Base-by-base conservation (phyloP, 768 basidiomycete genomes). In the Ramaria rubella region DNA sequence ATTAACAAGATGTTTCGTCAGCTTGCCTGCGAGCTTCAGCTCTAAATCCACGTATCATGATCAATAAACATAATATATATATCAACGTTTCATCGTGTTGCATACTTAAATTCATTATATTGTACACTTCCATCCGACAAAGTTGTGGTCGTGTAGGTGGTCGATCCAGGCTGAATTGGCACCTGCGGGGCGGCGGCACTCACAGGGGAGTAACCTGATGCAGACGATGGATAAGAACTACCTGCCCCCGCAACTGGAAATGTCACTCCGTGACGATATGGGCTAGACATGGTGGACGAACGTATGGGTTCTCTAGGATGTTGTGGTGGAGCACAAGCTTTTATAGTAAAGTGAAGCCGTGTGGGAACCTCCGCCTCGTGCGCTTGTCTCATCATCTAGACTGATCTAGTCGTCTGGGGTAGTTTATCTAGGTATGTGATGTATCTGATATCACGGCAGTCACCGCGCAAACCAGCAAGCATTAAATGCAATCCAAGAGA, bases 41-140 rank as follows among this genome's bases (percentile, higher is more conserved):
- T 72, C 87, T 89, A 57, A n/a, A n/a, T n/a, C n/a, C n/a, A n/a
- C n/a, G n/a, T n/a, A n/a, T n/a, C n/a, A n/a, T n/a, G n/a, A n/a
- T n/a, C n/a, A n/a, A n/a, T n/a, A n/a, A n/a, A n/a, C n/a, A n/a
- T n/a, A n/a, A n/a, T n/a, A n/a, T n/a, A n/a, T n/a, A n/a, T n/a
- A n/a, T n/a, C n/a, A n/a, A n/a, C n/a, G 34, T 31, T 34, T n/a
- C 23, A 23, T 70, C 81, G n/a, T n/a, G n/a, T n/a, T n/a, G n/a
- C n/a, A 60, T 63, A 86, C 87, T 74, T 89, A 80, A 88, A 90
- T 12, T 82, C 78, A 64, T 89, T 84, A 66, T 90, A 90, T 53
- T 77, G 65, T 29, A 80, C 55, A 59, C 76, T 73, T 17, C 88
- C 88, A 71, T 89, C 82, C 34, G 79, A 72, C 2, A 75, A 76